phyloP scores from a whole-genome alignment of 257 asterid genomes.

The Avicennia marina region DNA sequence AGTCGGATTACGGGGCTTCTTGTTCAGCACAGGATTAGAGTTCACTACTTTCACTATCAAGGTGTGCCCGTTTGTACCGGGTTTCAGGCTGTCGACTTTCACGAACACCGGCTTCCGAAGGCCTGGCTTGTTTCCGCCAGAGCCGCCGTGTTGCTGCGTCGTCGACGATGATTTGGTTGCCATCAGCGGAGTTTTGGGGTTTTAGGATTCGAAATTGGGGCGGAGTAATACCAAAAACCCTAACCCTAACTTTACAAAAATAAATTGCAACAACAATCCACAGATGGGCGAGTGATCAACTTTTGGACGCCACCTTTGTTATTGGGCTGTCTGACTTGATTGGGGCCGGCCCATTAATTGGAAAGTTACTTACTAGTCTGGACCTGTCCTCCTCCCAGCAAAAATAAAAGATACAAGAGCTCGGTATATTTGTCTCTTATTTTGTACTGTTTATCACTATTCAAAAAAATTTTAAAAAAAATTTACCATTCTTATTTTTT shows the following conservation, averaged over 20 bases:
- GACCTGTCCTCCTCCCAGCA: too few relatives aligned
- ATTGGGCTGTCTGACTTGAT: too few relatives aligned
- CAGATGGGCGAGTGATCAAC: too few relatives aligned
- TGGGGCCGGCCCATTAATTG: too few relatives aligned
- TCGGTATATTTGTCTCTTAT: too few relatives aligned
- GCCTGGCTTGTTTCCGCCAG: slow-evolving; percentile 36
- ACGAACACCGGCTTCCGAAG: slow-evolving; percentile 72
- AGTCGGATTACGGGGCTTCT: slow-evolving; percentile 61
- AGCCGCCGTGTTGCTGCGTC: slow-evolving; percentile 25
- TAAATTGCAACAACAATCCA: too few relatives aligned
- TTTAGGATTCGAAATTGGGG: slow-evolving; percentile 12
- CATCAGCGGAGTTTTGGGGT: slow-evolving; percentile 30
- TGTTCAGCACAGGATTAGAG: slow-evolving; percentile 55
- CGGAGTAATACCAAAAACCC: slow-evolving; percentile 32
- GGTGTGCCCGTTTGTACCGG: slow-evolving; percentile 71
- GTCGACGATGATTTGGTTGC: slow-evolving; percentile 44
- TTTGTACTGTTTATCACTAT: too few relatives aligned
- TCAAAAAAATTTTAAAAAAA: too few relatives aligned
- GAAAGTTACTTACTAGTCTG: too few relatives aligned
- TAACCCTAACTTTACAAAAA: slow-evolving; percentile 37
- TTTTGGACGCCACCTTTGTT: too few relatives aligned
- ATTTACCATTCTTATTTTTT: too few relatives aligned
- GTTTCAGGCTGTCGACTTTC: slow-evolving; percentile 61
- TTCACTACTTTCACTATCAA: slow-evolving; percentile 53
- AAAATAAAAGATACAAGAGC: too few relatives aligned